phyloP scores from a whole-genome alignment of 2,329 filamentous ascomycete genomes.

The Cladophialophora psammophila region DNA sequence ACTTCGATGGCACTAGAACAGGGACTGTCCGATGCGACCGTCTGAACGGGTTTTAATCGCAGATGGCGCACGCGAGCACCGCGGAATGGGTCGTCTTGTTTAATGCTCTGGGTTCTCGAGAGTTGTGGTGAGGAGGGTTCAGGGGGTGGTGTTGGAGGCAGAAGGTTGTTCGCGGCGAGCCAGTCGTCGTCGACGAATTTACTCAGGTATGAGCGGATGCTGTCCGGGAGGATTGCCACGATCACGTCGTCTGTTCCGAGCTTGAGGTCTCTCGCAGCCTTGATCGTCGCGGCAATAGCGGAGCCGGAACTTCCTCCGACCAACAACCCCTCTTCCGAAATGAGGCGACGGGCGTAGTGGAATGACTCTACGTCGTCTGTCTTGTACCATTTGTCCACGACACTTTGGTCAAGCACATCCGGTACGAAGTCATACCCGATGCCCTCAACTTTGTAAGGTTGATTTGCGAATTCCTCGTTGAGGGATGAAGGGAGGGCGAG shows the following conservation, averaged over 20 bases:
- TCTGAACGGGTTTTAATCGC: constrained; percentile 91
- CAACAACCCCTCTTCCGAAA: constrained; percentile 90
- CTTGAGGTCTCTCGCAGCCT: constrained; percentile 77
- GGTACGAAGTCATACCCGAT: constrained; percentile 99
- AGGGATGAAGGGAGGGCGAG: constrained; percentile 80
- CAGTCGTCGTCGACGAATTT: constrained; percentile 99
- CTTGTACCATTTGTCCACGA: constrained; percentile 97
- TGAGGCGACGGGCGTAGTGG: constrained; percentile 84
- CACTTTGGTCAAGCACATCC: constrained; percentile 81
- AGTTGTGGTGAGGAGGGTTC: constrained; percentile 49
- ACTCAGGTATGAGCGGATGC: constrained; percentile 94
- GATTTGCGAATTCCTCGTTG: constrained; percentile 81
- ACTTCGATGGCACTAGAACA: constrained; percentile 93
- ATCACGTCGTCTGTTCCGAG: constrained; percentile 84
- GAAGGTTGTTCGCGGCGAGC: constrained; percentile 93
- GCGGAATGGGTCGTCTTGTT: constrained; percentile 71
- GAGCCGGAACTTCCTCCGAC: constrained; percentile 94
- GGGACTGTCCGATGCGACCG: constrained; percentile 72
- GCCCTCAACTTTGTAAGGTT: constrained; percentile 95
- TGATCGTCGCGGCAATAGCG: constrained; percentile 81
- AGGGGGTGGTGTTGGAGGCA: constrained; percentile 66
- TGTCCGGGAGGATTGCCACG: constrained; percentile 91
- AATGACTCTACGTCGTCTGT: constrained; percentile 94
- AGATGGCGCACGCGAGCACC: constrained; percentile 82
- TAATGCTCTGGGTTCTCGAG: constrained; percentile 46